Evolutionary conservation across 306 rosid species (phyloP), one percentile per base, ranked within the genome.

Genomic region (Prunus salicina): DNA sequence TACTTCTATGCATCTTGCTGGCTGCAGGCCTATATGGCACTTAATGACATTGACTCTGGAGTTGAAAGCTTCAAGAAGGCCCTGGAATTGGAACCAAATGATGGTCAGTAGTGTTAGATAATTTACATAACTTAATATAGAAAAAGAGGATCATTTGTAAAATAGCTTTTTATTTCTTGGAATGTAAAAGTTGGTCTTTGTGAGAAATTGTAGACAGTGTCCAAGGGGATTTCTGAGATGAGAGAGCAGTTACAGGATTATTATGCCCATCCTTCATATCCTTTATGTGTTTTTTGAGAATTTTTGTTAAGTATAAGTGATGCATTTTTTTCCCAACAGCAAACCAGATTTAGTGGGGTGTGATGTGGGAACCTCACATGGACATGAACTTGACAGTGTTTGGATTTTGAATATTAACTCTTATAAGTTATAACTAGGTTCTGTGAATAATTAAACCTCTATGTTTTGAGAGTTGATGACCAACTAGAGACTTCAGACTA

Each of bases 61-160:
- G 96, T 86, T 72, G 91, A 87, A 86, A 92, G 96, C 87, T 84
- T 90, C 65, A 84, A 88, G 70, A 88, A 81, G 76, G 96, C 97
- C 67, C 79, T 82, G 65, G 85, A 79, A 38, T 84, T 92, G 84
- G 96, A 90, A 72, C 97, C 97, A 81, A 85, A 81, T 85, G 97
- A 92, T 84, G 92, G 97, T 92, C 18, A 78, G 87, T 79, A 24
- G 67, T n/a, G 80, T 45, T 43, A 45, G 8, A 50, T 43, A 38
- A 22, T 52, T 63, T 65, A 15, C 41, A 14, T 34, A 38, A 76
- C 62, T 65, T 41, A 18, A 41, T 24, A 30, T 18, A 0, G 12
- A 5, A 20, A 49, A 68, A 24, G 1, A 20, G 8, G 22, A 13
- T n/a, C 24, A 13, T 55, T 34, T 22, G 14, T 12, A 12, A 14